Percentiles rank a stretch among this genome's conserved stretches.
Evolutionary conservation across 306 rosid species (phyloP).

Genomic region (Dalbergia cultrata): DNA sequence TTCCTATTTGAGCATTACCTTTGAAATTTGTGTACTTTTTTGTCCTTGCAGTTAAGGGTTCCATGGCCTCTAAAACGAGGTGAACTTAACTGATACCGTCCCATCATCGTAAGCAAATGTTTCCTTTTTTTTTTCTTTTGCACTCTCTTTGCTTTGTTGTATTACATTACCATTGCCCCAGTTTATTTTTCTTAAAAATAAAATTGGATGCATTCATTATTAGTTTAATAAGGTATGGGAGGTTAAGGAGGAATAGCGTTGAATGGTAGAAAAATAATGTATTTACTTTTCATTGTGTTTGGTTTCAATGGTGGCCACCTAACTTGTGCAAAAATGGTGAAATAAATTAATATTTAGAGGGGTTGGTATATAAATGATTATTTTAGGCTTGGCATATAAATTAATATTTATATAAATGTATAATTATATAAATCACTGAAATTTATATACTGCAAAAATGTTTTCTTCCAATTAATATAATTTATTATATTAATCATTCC

Average conservation of each 20-base stretch:
- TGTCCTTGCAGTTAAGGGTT: conserved; percentile 40
- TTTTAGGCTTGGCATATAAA: too few species aligned
- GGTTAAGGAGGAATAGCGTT: neutral
- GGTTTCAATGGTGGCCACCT: neutral
- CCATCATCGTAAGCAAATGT: conserved; percentile 59
- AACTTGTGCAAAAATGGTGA: too few species aligned
- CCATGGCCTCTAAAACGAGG: conserved; percentile 69
- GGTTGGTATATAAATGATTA: too few species aligned
- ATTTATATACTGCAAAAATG: too few species aligned
- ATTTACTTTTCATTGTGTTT: neutral
- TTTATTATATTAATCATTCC: too few species aligned
- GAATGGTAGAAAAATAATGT: neutral
- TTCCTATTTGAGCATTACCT: neutral
- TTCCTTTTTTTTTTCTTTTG: neutral
- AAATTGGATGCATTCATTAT: conserved; percentile 16
- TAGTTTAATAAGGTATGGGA: neutral
- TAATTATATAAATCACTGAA: too few species aligned
- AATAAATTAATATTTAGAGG: too few species aligned
- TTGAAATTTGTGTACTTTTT: neutral
- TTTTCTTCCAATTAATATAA: too few species aligned
- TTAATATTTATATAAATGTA: too few species aligned
- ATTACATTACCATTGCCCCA: neutral
- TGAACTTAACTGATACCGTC: conserved; percentile 53
- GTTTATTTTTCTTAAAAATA: neutral
- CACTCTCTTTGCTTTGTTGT: neutral